Conservation (phyloP, 2,329 filamentous ascomycete species). For the Ploettnerulaceae sp. region DNA sequence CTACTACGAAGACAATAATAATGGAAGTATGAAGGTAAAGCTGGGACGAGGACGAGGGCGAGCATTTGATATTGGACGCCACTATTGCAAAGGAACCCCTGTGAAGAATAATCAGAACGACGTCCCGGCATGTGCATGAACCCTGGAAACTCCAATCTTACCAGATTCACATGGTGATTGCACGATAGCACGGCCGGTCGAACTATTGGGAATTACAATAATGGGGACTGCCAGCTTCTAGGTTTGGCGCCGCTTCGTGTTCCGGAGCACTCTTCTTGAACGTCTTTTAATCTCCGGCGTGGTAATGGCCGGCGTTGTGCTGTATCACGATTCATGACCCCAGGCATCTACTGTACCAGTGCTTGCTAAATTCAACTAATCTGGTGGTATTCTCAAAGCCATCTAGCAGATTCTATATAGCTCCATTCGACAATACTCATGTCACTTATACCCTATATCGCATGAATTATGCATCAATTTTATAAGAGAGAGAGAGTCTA, state of each 20-base stretch:
- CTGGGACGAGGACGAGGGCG: too few species aligned
- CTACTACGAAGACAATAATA: too few species aligned
- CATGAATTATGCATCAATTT: conserved; percentile 13
- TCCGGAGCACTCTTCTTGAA: conserved; percentile 11
- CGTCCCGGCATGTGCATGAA: not conserved
- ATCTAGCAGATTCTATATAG: conserved; percentile 7
- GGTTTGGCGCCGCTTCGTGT: conserved; percentile 8
- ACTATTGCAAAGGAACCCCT: conserved; percentile 5
- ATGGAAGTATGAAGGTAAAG: too few species aligned
- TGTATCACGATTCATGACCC: conserved; percentile 1
- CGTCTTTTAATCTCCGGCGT: conserved; percentile 15
- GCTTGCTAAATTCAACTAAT: not conserved
- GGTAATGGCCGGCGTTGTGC: conserved; percentile 3
- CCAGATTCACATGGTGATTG: conserved; percentile 6
- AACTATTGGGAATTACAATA: not conserved
- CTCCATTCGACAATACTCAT: not conserved
- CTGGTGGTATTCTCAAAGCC: conserved; percentile 4
- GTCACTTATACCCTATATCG: conserved; percentile 5
- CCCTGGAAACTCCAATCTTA: conserved; percentile 10
- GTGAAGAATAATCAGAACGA: conserved; percentile 1
- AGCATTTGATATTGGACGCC: not conserved
- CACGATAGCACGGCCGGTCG: conserved; percentile 5
- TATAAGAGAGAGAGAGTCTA: not conserved
- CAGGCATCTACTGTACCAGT: not conserved
- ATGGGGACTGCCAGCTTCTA: not conserved